Percentiles rank a stretch among this genome's conserved stretches.
Conservation (phyloP, 192 early-diverging fungal genomes). For the Dissophora ornata region DNA sequence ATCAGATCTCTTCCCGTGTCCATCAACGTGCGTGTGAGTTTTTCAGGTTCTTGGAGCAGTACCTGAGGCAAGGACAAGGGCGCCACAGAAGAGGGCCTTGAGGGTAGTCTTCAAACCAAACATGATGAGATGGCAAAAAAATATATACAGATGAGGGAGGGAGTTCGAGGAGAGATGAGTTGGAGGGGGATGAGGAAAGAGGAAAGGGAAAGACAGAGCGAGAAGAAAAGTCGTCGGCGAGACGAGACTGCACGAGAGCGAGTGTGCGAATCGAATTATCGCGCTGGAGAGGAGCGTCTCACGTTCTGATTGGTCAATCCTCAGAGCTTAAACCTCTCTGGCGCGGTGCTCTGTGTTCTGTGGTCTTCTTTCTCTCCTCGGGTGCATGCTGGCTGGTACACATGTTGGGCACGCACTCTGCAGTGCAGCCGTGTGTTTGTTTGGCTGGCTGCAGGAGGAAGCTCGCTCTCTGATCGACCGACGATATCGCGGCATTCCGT, state of each 20-base stretch:
- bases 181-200: slow-evolving; percentile 3
- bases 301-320: slow-evolving; percentile 51
- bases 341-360: too few species aligned
- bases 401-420: too few species aligned
- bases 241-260: slow-evolving; percentile 1
- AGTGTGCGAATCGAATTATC: background rate
- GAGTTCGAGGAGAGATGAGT: background rate
- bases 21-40: too few species aligned
- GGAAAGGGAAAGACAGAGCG: slow-evolving; percentile 9
- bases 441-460: too few species aligned
- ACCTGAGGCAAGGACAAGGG: slow-evolving; percentile 50
- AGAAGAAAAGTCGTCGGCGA: background rate
- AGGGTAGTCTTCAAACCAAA: slow-evolving; percentile 49
- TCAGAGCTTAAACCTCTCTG: too few species aligned
- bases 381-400: too few species aligned
- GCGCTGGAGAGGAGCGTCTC: slow-evolving; percentile 34
- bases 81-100: slow-evolving; percentile 50
- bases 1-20: too few species aligned
- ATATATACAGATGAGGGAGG: slow-evolving; percentile 10
- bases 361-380: too few species aligned
- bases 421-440: too few species aligned
- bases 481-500: too few species aligned
- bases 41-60: too few species aligned
- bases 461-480: too few species aligned
- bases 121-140: slow-evolving; percentile 14